Evolutionary conservation across 2,329 filamentous ascomycete genomes (phyloP).

Genomic region (Dichotomopilus funicola): DNA sequence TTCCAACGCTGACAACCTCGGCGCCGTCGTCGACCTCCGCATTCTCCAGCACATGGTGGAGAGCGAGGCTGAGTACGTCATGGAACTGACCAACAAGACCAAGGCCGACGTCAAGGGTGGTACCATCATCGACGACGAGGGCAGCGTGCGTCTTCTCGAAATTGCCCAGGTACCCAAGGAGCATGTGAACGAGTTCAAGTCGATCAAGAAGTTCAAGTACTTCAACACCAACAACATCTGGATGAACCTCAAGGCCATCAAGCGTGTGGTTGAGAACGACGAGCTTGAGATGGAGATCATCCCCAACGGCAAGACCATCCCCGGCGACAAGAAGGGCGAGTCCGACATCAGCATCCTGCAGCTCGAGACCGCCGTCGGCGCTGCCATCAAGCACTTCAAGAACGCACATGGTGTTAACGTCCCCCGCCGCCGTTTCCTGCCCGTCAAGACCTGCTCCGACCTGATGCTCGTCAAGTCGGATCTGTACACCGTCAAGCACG

Average conservation of each 20-base stretch:
- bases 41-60: conserved; percentile 99
- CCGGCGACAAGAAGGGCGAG: conserved; percentile 99
- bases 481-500: conserved; percentile 97
- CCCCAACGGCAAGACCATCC: conserved; percentile 97
- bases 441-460: conserved; percentile 99
- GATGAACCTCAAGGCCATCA: conserved; percentile 96
- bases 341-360: conserved; percentile 96
- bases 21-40: conserved; percentile 93
- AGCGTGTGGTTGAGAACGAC: conserved; percentile 97
- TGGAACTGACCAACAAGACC: conserved; percentile 99
- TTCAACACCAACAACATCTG: conserved; percentile 99
- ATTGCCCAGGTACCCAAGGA: conserved; percentile 99
- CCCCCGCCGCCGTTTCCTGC: conserved; percentile 93
- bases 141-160: conserved; percentile 91
- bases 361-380: conserved; percentile 96
- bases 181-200: conserved; percentile 99
- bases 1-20: conserved; percentile 98
- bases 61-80: conserved; percentile 95
- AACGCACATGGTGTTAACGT: conserved; percentile 99
- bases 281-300: conserved; percentile 99
- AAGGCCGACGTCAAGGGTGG: conserved; percentile 99
- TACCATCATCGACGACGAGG: conserved; percentile 99
- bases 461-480: conserved; percentile 99
- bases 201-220: conserved; percentile 99
- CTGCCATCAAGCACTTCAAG: conserved; percentile 96